Evolutionary conservation across 2,329 filamentous ascomycete genomes (phyloP).

Genomic region (Epichloe glyceriae): DNA sequence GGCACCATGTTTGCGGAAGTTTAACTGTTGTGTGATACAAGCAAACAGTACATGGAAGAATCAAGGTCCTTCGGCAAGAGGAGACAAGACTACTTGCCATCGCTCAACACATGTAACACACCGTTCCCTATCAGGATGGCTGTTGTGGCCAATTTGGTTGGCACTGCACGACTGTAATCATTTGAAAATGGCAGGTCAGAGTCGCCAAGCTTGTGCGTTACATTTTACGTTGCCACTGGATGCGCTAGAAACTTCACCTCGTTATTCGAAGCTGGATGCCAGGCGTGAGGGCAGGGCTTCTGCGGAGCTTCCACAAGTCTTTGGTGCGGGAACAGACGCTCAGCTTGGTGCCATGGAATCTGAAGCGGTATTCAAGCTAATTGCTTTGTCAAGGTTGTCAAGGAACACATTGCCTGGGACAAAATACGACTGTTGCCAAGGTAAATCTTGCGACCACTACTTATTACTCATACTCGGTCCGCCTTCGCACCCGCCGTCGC

Average conservation of each 20-base stretch:
- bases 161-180: background rate
- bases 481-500: too few relatives aligned
- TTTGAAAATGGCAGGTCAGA: background rate
- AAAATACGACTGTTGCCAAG: background rate
- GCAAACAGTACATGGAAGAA: background rate
- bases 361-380: too few relatives aligned
- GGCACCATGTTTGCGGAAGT: background rate
- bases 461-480: too few relatives aligned
- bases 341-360: too few relatives aligned
- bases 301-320: background rate
- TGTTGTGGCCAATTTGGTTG: background rate
- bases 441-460: too few relatives aligned
- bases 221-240: background rate
- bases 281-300: background rate
- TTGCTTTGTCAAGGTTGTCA: too few relatives aligned
- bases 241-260: background rate
- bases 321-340: too few relatives aligned
- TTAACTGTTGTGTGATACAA: background rate
- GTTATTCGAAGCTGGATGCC: too few relatives aligned
- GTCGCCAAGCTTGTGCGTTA: background rate
- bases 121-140: background rate
- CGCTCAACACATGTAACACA: background rate
- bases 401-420: background rate
- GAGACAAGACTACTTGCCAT: too few relatives aligned
- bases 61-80: too few relatives aligned